Evolutionary conservation across 2,329 filamentous ascomycete species (phyloP).

Genomic region (Xylaria sp.): DNA sequence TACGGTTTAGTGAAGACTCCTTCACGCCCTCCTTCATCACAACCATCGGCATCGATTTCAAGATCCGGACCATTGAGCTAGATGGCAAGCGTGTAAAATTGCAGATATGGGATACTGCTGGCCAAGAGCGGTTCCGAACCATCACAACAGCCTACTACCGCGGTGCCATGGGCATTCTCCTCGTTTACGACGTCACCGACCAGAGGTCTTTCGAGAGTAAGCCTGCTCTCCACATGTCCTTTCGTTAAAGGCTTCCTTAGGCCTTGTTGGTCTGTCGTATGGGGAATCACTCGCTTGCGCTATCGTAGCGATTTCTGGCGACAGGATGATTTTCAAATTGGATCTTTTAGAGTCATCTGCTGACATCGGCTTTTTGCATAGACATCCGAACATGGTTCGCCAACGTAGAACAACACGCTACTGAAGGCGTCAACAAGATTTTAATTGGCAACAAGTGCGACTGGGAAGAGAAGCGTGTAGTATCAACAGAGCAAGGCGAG

Average conservation of each 20-base stretch:
- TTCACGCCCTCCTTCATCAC: slow-evolving; percentile 99
- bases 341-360: neutral
- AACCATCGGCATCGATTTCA: slow-evolving; percentile 99
- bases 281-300: neutral
- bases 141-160: slow-evolving; percentile 99
- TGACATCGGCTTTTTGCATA: slow-evolving; percentile 53
- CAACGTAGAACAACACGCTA: slow-evolving; percentile 98
- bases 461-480: slow-evolving; percentile 98
- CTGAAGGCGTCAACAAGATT: slow-evolving; percentile 99
- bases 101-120: slow-evolving; percentile 99
- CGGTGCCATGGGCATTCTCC: slow-evolving; percentile 96
- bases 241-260: neutral
- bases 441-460: slow-evolving; percentile 99
- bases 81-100: slow-evolving; percentile 99
- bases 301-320: neutral
- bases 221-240: slow-evolving; percentile 20
- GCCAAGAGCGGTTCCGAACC: slow-evolving; percentile 97
- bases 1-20: slow-evolving; percentile 96
- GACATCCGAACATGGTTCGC: slow-evolving; percentile 99
- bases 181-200: slow-evolving; percentile 99
- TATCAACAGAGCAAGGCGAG: slow-evolving; percentile 93
- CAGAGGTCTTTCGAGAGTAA: slow-evolving; percentile 94
- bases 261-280: neutral
- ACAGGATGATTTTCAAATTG: neutral
- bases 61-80: slow-evolving; percentile 98